Base-by-base conservation (phyloP, 2,329 filamentous ascomycete genomes). In the Penicillium sp. region DNA sequence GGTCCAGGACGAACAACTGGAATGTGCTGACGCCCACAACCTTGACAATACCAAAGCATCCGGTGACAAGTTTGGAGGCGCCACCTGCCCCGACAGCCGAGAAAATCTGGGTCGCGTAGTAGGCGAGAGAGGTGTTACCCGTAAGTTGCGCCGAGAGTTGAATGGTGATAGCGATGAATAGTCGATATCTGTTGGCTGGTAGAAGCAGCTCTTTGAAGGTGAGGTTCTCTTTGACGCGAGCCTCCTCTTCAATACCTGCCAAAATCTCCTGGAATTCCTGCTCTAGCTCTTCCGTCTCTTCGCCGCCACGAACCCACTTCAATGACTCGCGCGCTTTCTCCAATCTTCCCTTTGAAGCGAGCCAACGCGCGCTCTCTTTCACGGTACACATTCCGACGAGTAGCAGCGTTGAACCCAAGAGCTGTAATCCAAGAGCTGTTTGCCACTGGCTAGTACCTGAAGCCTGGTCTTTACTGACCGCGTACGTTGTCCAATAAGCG, bases 51-150 rank as follows among this genome's bases (percentile, higher is more conserved):
- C 81, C 80, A 44, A 84, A 83, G 68, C 83, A 81, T 10, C 80
- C 81, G 1, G 79, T 82, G 51, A 83, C 74, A 8, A 83, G 71
- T 39, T 81, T 77, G 29, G 73, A 70, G n/a, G 77, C 71, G 43
- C 76, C 68, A 5, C 79, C 79, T 6, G 80, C 79, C 4, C 80
- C 80, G 10, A 83, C 78, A 3, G 79, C 74, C 14, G 72, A 70
- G 68, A 83, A 83, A 41, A 83, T 79, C 62, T 83, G 81, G 0
- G 78, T 80, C 1, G 79, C 79, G 61, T 80, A 83, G 60, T 82
- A 82, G 3, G 80, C 80, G 22, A 83, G 66, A 0, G 78, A 79
- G 0, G 80, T 83, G 55, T 80, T 82, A 37, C 80, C 80, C 1
- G 80, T 82, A 13, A 82, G 68, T 67, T 83, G 80, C 6, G 72